phyloP scores from a whole-genome alignment of 2,329 filamentous ascomycete genomes.

The Rhexocercosporidium sp. region DNA sequence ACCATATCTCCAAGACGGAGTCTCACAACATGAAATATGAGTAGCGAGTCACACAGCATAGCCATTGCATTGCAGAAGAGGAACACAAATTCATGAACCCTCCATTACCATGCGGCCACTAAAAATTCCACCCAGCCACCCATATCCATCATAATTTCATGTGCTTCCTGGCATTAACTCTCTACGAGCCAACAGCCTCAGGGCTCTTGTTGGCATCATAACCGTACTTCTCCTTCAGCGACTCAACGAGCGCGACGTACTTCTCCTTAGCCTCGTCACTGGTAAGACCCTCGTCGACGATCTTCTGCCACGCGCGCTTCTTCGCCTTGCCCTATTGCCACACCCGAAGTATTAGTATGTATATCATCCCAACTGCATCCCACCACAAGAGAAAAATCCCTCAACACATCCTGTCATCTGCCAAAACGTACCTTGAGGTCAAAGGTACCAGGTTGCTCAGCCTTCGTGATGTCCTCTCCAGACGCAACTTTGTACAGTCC shows the following conservation, averaged over 20 bases:
- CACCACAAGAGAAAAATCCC: not conserved
- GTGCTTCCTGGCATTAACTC: not conserved
- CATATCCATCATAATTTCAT: slow-evolving; percentile 5
- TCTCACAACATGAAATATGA: not conserved
- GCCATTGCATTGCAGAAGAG: not conserved
- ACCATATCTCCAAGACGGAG: not conserved
- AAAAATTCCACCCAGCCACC: not conserved
- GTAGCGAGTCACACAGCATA: slow-evolving; percentile 3
- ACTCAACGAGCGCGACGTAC: slow-evolving; percentile 76
- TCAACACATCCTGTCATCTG: not conserved
- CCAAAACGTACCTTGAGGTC: slow-evolving; percentile 58
- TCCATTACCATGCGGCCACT: not conserved
- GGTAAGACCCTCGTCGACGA: slow-evolving; percentile 65
- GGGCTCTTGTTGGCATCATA: slow-evolving; percentile 68
- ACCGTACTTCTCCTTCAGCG: slow-evolving; percentile 72
- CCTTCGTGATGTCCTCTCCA: slow-evolving; percentile 61
- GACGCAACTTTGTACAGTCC: slow-evolving; percentile 63
- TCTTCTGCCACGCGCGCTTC: slow-evolving; percentile 76
- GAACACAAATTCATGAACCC: not conserved
- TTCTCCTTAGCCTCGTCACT: slow-evolving; percentile 72
- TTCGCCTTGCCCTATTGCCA: slow-evolving; percentile 71
- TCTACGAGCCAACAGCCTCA: slow-evolving; percentile 54
- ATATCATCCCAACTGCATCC: not conserved
- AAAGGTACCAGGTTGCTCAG: slow-evolving; percentile 69
- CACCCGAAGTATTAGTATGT: slow-evolving; percentile 1